Evolutionary conservation across 2,329 filamentous ascomycete genomes (phyloP).

Genomic region (Magnaporthales sp.): DNA sequence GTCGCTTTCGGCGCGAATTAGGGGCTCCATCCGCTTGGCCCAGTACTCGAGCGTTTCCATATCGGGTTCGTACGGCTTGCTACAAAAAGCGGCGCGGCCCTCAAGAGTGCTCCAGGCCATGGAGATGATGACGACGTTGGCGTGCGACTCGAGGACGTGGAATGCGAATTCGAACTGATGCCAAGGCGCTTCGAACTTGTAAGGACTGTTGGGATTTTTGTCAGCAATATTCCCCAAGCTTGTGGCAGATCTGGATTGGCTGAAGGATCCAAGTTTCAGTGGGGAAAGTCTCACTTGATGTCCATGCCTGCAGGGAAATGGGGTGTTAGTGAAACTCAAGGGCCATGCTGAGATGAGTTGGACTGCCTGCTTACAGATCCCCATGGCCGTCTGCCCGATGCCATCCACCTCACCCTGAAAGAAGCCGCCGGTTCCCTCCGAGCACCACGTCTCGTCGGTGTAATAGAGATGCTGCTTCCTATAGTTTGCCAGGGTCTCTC

Average conservation of each 20-base stretch:
- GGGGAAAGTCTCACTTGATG: constrained; percentile 38
- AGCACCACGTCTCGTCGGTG: constrained; percentile 53
- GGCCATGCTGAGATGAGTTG: background rate
- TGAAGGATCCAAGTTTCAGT: background rate
- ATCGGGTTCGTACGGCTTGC: constrained; percentile 50
- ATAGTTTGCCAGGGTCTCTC: constrained; percentile 53
- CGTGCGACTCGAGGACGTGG: constrained; percentile 45
- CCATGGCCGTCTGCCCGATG: constrained; percentile 44
- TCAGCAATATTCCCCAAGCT: background rate
- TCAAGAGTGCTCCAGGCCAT: constrained; percentile 71
- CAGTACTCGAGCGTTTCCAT: constrained; percentile 69
- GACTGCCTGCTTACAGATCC: constrained; percentile 44
- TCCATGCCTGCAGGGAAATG: constrained; percentile 38
- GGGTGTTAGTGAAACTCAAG: background rate
- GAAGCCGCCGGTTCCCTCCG: constrained; percentile 45
- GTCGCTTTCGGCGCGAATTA: constrained; percentile 40
- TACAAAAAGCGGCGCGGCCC: constrained; percentile 35
- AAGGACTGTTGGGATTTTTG: constrained; percentile 26
- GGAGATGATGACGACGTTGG: constrained; percentile 58
- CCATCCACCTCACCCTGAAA: constrained; percentile 33
- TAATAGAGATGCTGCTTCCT: constrained; percentile 50
- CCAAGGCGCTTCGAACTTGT: constrained; percentile 42
- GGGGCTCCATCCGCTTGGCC: constrained; percentile 60
- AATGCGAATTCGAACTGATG: constrained; percentile 40
- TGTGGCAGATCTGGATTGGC: background rate